Evolutionary conservation across 1,284 basidiomycete species (phyloP).

Genomic region (Veloboletus limbatus): DNA sequence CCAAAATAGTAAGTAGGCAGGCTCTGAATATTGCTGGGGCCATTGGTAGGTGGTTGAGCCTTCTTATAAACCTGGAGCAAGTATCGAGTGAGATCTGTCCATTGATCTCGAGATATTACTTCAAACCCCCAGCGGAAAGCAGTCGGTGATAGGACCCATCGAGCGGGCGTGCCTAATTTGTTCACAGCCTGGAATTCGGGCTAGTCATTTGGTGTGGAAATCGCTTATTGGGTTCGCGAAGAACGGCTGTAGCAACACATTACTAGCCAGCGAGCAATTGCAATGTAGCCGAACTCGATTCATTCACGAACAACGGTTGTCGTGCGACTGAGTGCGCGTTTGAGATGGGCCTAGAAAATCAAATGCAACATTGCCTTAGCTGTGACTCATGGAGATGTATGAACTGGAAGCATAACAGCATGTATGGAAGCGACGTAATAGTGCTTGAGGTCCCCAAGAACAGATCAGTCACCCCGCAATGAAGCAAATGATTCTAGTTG

Average conservation of each 20-base stretch:
- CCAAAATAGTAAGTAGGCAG: constrained; percentile 47
- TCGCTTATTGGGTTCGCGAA: constrained; percentile 34
- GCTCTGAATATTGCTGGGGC: constrained; percentile 17
- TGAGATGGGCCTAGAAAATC: constrained; percentile 31
- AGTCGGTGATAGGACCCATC: constrained; percentile 34
- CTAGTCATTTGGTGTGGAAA: constrained; percentile 29
- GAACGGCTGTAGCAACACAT: constrained; percentile 29
- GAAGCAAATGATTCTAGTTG: constrained; percentile 17
- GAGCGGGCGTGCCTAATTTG: constrained; percentile 34
- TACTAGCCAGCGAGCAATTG: constrained; percentile 28
- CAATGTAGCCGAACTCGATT: constrained; percentile 37
- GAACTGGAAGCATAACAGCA: constrained; percentile 29
- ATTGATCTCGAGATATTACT: constrained; percentile 27
- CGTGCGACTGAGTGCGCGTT: constrained; percentile 26
- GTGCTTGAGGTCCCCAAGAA: constrained; percentile 24
- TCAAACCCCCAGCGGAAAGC: constrained; percentile 18
- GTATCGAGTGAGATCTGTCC: constrained; percentile 18
- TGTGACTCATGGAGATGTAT: constrained; percentile 31
- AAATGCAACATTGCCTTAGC: constrained; percentile 30
- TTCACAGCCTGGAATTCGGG: constrained; percentile 18
- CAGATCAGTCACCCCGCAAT: constrained; percentile 26
- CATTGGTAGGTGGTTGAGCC: constrained; percentile 19
- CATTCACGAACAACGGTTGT: constrained; percentile 30
- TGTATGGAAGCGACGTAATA: constrained; percentile 33
- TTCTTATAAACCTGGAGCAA: constrained; percentile 29